Percentiles rank a stretch among this genome's conserved stretches.
Conservation (phyloP, 768 basidiomycete species). For the Collybiopsis luxurians region DNA sequence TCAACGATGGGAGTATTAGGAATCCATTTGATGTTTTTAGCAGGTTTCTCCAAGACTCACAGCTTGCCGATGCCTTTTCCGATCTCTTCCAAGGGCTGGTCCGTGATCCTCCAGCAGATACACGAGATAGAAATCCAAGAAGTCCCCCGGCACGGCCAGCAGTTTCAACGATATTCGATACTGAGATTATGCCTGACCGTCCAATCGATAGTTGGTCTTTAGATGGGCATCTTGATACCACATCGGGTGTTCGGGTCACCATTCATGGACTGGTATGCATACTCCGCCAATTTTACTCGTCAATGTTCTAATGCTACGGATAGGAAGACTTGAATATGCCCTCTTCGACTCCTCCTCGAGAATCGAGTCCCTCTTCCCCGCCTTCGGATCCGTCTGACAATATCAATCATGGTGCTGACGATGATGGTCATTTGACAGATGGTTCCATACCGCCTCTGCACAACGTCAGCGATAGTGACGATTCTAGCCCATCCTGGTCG, state of each 20-base stretch:
- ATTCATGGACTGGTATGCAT: neutral
- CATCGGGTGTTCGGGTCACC: neutral
- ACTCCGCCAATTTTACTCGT: no score
- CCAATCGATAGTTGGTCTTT: neutral
- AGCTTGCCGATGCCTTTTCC: neutral
- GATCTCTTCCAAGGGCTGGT: neutral
- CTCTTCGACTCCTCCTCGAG: no score
- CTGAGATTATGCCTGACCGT: no score
- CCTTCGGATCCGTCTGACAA: neutral
- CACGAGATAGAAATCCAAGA: neutral
- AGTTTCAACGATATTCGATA: no score
- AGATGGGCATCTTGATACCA: neutral
- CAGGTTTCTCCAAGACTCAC: neutral
- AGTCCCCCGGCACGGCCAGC: no score
- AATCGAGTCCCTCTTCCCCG: neutral
- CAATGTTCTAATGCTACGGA: neutral
- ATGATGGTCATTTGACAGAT: slow-evolving; percentile 18
- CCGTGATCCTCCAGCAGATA: no score
- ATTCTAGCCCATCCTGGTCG: slow-evolving; percentile 8
- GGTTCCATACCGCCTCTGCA: slow-evolving; percentile 35
- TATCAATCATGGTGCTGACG: neutral
- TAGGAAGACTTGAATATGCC: no score
- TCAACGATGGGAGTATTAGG: neutral
- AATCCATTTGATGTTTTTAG: slow-evolving; percentile 1
- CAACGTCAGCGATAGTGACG: slow-evolving; percentile 30